phyloP scores from a whole-genome alignment of 371 early-diverging fungal species.

The Circinella minor region DNA sequence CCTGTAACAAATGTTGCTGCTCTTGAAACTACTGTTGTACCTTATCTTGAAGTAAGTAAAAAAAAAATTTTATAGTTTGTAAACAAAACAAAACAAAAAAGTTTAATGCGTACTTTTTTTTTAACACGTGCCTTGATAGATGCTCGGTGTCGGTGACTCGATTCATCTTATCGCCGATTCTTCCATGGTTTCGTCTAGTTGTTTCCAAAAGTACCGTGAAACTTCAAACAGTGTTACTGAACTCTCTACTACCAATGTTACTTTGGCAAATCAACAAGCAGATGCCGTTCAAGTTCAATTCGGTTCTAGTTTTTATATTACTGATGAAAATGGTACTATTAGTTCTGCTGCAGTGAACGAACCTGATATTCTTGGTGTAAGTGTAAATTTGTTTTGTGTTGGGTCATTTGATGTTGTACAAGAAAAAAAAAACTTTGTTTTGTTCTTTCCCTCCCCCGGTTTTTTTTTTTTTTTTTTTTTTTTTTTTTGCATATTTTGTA shows the following conservation, averaged over 20 bases:
- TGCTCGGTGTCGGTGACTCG: constrained; percentile 65
- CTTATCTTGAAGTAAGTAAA: constrained; percentile 63
- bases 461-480: too few species aligned
- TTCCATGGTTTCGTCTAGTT: constrained; percentile 65
- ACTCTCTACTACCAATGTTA: constrained; percentile 43
- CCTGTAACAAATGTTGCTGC: constrained; percentile 66
- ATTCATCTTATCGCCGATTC: constrained; percentile 61
- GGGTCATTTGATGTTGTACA: not conserved
- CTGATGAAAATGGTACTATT: constrained; percentile 35
- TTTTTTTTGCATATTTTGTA: too few species aligned
- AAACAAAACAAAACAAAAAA: not conserved
- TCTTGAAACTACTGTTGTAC: constrained; percentile 65
- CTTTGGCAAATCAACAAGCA: constrained; percentile 47
- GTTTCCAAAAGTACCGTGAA: constrained; percentile 60
- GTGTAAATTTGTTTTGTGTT: constrained; percentile 15
- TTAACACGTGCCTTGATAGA: constrained; percentile 27
- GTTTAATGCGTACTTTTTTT: not conserved
- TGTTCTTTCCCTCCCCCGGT: not conserved
- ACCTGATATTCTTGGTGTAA: constrained; percentile 63
- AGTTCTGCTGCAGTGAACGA: constrained; percentile 34
- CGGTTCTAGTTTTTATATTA: constrained; percentile 26
- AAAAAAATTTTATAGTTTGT: not conserved
- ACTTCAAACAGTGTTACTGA: constrained; percentile 30
- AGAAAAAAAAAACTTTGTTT: not conserved
- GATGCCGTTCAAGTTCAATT: constrained; percentile 49